Base-by-base conservation (phyloP, 164 flowering plant species). In the Tetracentron sinense region DNA sequence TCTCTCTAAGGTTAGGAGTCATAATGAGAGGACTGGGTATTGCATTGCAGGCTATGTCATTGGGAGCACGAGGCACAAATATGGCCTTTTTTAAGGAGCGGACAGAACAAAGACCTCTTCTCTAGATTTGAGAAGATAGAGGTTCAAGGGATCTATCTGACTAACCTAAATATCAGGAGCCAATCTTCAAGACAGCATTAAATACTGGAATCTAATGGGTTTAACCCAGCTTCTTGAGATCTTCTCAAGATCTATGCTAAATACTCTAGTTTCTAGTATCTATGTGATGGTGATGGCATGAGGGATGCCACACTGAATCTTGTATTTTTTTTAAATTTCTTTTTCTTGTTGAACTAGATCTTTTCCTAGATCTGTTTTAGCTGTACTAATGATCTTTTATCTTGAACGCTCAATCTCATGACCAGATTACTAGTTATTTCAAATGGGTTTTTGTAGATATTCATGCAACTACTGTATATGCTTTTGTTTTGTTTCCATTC, bases 201-300 rank as follows among this genome's bases (percentile, higher is more conserved):
- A 77, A 67, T 42, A 74, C 69, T 63, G 29, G 62, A 68, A 68
- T 77, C 69, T 71, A 47, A 50, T 57, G 63, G 60, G 20, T 69
- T 66, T 72, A 64, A 52, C 66, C n/a, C 68, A 75, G 66, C 72
- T 66, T 31, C 62, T 54, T 60, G 35, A 73, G 76, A 77, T 81
- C 72, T 75, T 63, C 57, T 51, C 59, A 66, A 74, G 61, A 84
- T 85, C 86, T 79, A 64, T 65, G 79, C 73, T 81, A 79, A 82
- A 77, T 84, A 66, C 74, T 63, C 23, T 48, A 62, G 63, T 61
- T 66, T 76, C 72, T 71, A 62, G 63, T 61, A 68, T 76, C 72
- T 71, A 49, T 67, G 42, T 63, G 57, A 69, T 66, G 63, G 62
- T 42, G 62, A 56, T 51, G 64, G 54, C 42, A 58, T 49, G 59